phyloP scores from a whole-genome alignment of 129 eudicot species.

The Tagetes patula region DNA sequence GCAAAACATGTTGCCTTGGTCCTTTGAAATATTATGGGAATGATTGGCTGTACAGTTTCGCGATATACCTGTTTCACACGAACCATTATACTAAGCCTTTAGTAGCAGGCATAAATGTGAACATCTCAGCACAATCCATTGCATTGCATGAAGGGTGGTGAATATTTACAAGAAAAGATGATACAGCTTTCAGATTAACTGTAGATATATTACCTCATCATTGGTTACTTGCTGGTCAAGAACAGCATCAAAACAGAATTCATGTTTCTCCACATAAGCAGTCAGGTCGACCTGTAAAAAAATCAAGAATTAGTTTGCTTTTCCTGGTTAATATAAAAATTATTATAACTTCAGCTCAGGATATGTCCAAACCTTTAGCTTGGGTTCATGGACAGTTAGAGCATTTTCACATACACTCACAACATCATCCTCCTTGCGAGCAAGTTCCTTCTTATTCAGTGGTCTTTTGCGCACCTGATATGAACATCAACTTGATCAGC shows the following conservation, averaged over 20 bases:
- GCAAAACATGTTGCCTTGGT: constrained; percentile 97
- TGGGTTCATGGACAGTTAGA: constrained; percentile 91
- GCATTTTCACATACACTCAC: constrained; percentile 73
- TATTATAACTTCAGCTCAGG: constrained; percentile 11
- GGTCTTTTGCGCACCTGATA: constrained; percentile 96
- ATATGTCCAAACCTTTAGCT: constrained; percentile 67
- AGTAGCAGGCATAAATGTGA: neutral
- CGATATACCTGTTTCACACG: constrained; percentile 63
- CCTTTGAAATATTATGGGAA: constrained; percentile 75
- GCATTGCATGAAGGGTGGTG: constrained; percentile 7
- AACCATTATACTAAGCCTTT: constrained; percentile 18
- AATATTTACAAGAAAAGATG: neutral
- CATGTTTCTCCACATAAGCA: constrained; percentile 95
- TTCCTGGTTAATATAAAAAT: constrained; percentile 11
- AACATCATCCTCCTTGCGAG: constrained; percentile 96
- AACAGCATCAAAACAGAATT: constrained; percentile 97
- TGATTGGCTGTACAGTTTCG: constrained; percentile 82
- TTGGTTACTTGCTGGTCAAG: constrained; percentile 83
- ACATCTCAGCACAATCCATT: constrained; percentile 17
- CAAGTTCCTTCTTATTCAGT: constrained; percentile 84
- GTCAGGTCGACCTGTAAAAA: constrained; percentile 85
- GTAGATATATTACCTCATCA: constrained; percentile 68
- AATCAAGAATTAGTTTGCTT: constrained; percentile 31
- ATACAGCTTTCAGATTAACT: neutral
- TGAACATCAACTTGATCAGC: constrained; percentile 15